These are phyloP conservation scores for Crithidia sp. DNA, from an alignment of 208 protist species.

Conservation along the genomic window DNA sequence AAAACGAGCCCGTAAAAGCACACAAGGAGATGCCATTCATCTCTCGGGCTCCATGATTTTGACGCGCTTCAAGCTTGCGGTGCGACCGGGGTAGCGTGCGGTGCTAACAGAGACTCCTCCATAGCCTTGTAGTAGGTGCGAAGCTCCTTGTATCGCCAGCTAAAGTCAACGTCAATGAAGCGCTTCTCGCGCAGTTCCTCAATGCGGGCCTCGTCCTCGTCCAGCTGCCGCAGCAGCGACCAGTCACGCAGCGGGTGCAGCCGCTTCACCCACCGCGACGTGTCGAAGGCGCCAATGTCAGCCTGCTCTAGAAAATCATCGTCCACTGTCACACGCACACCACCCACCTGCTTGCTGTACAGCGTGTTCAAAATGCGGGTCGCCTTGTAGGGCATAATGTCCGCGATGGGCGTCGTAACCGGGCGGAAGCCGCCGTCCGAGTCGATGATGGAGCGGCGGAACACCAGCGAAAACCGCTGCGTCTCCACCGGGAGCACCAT, in stretches of 20 bases:
- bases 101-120: slow-evolving; percentile 44
- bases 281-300: slow-evolving; percentile 86
- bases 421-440: slow-evolving; percentile 84
- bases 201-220: slow-evolving; percentile 85
- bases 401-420: slow-evolving; percentile 63
- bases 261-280: slow-evolving; percentile 80
- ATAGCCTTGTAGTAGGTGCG: slow-evolving; percentile 71
- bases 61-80: neutral
- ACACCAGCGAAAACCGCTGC: slow-evolving; percentile 87
- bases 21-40: too few species aligned
- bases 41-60: neutral
- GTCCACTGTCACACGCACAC: slow-evolving; percentile 76
- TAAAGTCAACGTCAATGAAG: slow-evolving; percentile 82
- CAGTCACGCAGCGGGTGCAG: slow-evolving; percentile 85
- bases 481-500: slow-evolving; percentile 89
- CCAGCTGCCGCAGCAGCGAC: slow-evolving; percentile 81
- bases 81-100: slow-evolving; percentile 13
- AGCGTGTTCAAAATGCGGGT: slow-evolving; percentile 88
- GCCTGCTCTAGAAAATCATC: slow-evolving; percentile 83
- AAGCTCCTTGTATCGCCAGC: slow-evolving; percentile 82
- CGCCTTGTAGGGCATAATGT: slow-evolving; percentile 83
- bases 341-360: slow-evolving; percentile 84
- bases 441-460: slow-evolving; percentile 88
- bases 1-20: too few species aligned
- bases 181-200: slow-evolving; percentile 75